Percentiles rank a stretch among this genome's conserved stretches.
These are phyloP conservation scores for Leucogyrophana mollusca DNA, from an alignment of 768 basidiomycete species.

Conservation along the genomic window DNA sequence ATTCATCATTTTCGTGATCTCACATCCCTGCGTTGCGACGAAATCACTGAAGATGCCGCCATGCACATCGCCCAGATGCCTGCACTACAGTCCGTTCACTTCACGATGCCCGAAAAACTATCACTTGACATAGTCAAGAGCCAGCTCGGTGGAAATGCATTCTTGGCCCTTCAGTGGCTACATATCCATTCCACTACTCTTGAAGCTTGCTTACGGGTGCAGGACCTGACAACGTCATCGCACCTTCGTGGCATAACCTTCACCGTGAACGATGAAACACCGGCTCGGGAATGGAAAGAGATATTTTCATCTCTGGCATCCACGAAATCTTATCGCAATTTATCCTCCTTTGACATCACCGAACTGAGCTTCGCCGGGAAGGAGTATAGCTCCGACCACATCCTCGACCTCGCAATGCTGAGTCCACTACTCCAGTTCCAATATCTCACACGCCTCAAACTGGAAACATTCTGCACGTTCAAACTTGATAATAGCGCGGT, in stretches of 20 bases:
- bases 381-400: constrained; percentile 28
- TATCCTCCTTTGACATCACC: constrained; percentile 25
- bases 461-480: constrained; percentile 28
- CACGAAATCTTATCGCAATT: constrained; percentile 19
- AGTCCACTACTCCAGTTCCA: constrained; percentile 24
- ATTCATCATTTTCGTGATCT: constrained; percentile 21
- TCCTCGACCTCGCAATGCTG: constrained; percentile 22
- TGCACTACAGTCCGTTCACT: constrained; percentile 21
- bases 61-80: constrained; percentile 18
- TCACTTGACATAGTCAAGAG: constrained; percentile 20
- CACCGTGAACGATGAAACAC: constrained; percentile 29
- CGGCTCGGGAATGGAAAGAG: constrained; percentile 19
- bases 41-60: constrained; percentile 22
- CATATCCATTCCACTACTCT: constrained; percentile 22
- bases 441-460: constrained; percentile 18
- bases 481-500: constrained; percentile 21
- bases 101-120: constrained; percentile 21
- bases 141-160: constrained; percentile 8
- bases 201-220: constrained; percentile 19
- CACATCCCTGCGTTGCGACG: constrained; percentile 23
- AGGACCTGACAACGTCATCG: constrained; percentile 24
- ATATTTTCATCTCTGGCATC: constrained; percentile 23
- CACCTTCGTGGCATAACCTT: constrained; percentile 30
- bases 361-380: constrained; percentile 26
- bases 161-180: constrained; percentile 22